These are phyloP conservation scores for Straminergon stramineum DNA, from an alignment of 225 moss, liverwort and hornwort species.

Conservation along the genomic window DNA sequence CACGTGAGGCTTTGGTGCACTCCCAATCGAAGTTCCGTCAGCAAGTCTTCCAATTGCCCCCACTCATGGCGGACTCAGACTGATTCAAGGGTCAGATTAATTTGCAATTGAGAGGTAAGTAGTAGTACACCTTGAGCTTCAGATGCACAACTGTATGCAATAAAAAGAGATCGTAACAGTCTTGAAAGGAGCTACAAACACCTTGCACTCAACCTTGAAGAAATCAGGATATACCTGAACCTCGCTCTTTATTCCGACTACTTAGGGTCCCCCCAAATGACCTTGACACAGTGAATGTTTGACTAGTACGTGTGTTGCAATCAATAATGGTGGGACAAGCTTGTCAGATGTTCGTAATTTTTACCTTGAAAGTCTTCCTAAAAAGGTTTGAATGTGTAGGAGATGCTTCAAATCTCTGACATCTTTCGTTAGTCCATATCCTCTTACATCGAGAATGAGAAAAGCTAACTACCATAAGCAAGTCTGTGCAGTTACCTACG, in stretches of 20 bases:
- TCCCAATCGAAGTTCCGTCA: conserved; percentile 8
- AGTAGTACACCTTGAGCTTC: background rate
- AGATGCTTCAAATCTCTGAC: background rate
- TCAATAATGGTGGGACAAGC: background rate
- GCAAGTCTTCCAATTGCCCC: background rate
- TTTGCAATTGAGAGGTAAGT: background rate
- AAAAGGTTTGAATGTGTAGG: background rate
- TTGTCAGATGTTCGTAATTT: background rate
- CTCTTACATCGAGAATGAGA: background rate
- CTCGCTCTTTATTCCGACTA: background rate
- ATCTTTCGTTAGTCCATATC: background rate
- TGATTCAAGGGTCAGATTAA: background rate
- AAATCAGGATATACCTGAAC: background rate
- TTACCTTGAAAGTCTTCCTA: background rate
- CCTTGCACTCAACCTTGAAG: background rate
- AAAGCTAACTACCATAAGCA: background rate
- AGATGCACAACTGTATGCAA: background rate
- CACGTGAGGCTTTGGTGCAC: conserved; percentile 14
- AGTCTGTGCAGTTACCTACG: background rate
- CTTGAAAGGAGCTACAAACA: background rate
- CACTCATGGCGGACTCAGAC: background rate
- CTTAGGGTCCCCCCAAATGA: background rate
- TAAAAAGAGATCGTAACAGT: background rate
- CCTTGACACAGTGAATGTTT: background rate
- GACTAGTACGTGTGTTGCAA: background rate